phyloP scores from a whole-genome alignment of 495 filamentous ascomycete species.

The Trichoderma erinaceum region DNA sequence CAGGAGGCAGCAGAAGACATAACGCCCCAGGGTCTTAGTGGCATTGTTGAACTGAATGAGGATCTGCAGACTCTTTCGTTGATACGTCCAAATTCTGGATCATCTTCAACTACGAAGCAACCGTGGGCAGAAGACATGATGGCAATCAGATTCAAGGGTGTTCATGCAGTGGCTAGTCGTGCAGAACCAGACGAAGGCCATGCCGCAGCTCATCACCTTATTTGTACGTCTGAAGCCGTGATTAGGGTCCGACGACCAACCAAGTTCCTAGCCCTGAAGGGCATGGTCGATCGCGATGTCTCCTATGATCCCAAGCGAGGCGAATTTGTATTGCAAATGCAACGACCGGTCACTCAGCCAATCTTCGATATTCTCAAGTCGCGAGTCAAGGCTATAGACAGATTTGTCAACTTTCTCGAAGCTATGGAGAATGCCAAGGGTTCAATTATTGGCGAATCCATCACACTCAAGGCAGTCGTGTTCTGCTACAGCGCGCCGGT shows the following conservation, averaged over 20 bases:
- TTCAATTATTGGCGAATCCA: conserved; percentile 45
- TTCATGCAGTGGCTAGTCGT: conserved; percentile 26
- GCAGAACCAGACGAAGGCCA: conserved; percentile 21
- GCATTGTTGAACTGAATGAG: background rate
- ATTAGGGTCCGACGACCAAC: conserved; percentile 25
- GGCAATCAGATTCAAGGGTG: conserved; percentile 45
- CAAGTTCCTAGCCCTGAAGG: conserved; percentile 43
- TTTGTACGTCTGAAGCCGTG: conserved; percentile 7
- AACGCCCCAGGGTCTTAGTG: background rate
- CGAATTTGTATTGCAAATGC: conserved; percentile 53
- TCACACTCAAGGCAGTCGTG: conserved; percentile 54
- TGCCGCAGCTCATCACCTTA: conserved; percentile 15
- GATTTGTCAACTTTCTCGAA: conserved; percentile 58
- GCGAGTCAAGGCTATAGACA: conserved; percentile 55
- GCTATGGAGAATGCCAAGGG: conserved; percentile 48
- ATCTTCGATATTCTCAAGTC: conserved; percentile 47
- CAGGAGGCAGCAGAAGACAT: background rate
- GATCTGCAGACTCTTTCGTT: background rate
- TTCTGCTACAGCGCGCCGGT: conserved; percentile 51
- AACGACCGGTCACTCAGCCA: conserved; percentile 49
- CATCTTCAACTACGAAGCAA: background rate
- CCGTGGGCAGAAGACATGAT: conserved; percentile 51
- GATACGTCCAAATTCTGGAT: background rate
- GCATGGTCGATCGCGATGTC: conserved; percentile 52
- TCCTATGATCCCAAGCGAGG: conserved; percentile 51